Percentiles rank a stretch among this genome's conserved stretches.
phyloP scores from a whole-genome alignment of 164 flowering plant genomes.

The Paratinospora sagittata region DNA sequence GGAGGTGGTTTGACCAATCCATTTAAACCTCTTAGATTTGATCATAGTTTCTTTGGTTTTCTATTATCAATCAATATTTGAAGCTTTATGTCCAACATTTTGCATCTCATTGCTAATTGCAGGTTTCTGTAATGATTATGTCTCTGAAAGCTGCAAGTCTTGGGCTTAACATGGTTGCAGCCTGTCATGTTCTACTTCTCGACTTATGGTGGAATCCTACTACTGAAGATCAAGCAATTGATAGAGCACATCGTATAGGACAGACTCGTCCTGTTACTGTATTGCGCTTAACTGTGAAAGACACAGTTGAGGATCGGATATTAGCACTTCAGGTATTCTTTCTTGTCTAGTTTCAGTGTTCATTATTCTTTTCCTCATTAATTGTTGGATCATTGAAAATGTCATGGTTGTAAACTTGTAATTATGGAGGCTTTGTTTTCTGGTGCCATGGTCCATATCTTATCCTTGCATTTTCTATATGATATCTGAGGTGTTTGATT shows the following conservation, averaged over 20 bases:
- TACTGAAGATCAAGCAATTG: conserved; percentile 94
- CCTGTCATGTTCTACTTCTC: conserved; percentile 78
- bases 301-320: conserved; percentile 95
- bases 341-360: background rate
- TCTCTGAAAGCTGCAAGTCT: conserved; percentile 97
- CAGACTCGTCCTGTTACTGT: conserved; percentile 93
- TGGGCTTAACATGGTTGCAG: conserved; percentile 94
- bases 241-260: conserved; percentile 93
- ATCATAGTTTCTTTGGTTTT: background rate
- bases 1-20: conserved; percentile 63
- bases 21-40: background rate
- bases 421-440: no score
- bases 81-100: background rate
- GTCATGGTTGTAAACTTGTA: background rate
- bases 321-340: conserved; percentile 77
- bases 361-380: background rate
- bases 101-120: conserved; percentile 5
- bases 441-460: no score
- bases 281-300: conserved; percentile 74
- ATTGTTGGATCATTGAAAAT: background rate
- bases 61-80: background rate
- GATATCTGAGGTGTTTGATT: no score
- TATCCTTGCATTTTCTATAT: no score
- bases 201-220: conserved; percentile 99
- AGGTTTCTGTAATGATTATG: conserved; percentile 95